Conservation (phyloP, 441 rosid species). For the Pelargonium fulgidum region DNA sequence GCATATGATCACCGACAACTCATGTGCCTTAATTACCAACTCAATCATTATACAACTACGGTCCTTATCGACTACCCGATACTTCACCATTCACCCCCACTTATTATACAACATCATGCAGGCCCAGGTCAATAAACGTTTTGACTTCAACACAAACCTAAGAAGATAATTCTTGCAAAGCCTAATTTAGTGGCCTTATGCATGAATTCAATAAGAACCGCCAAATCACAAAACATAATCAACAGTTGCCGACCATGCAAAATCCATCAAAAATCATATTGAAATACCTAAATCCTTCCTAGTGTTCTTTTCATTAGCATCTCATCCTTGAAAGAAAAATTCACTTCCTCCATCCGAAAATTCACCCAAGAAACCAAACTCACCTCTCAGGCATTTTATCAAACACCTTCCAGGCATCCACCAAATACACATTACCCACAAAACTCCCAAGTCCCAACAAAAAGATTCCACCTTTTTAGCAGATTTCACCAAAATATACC, state of each 20-base stretch:
- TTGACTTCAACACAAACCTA: slow-evolving; percentile 55
- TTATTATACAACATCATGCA: slow-evolving; percentile 51
- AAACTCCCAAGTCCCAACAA: slow-evolving; percentile 59
- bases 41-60: slow-evolving; percentile 88
- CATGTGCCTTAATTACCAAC: slow-evolving; percentile 49
- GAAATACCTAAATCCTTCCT: slow-evolving; percentile 60
- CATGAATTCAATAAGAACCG: no score
- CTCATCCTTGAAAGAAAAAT: slow-evolving; percentile 31
- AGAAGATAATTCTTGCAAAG: slow-evolving; percentile 66
- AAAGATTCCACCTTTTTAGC: slow-evolving; percentile 24
- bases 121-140: slow-evolving; percentile 52
- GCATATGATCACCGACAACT: slow-evolving; percentile 22
- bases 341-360: slow-evolving; percentile 48
- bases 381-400: slow-evolving; percentile 71
- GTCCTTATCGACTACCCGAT: slow-evolving; percentile 57
- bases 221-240: background rate
- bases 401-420: slow-evolving; percentile 65
- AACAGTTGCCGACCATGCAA: slow-evolving; percentile 54
- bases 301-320: slow-evolving; percentile 53
- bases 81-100: slow-evolving; percentile 53
- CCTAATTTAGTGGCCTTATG: slow-evolving; percentile 60
- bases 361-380: slow-evolving; percentile 61
- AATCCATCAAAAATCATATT: slow-evolving; percentile 51
- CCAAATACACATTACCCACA: slow-evolving; percentile 65
- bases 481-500: background rate